Conservation (phyloP, 2,329 filamentous ascomycete species). For the Trichoderma sp. region DNA sequence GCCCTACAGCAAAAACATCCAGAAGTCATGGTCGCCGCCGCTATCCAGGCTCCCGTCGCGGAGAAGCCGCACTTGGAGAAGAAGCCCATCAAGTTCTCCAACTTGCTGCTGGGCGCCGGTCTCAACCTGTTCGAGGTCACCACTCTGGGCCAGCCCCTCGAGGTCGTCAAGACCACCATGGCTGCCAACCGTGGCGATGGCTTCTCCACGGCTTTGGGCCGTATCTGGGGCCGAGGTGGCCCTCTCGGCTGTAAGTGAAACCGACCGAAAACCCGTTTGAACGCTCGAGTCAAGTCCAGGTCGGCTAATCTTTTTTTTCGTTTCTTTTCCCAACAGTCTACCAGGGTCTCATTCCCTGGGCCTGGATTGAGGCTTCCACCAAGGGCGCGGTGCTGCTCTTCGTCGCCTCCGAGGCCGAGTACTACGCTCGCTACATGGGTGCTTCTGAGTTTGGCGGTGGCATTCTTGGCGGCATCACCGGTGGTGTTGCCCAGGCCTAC, state of each 20-base stretch:
- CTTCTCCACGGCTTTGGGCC: conserved; percentile 74
- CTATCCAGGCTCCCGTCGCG: conserved; percentile 47
- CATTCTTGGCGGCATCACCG: conserved; percentile 86
- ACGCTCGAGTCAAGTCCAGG: neutral
- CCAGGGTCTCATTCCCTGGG: conserved; percentile 98
- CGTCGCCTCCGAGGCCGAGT: conserved; percentile 97
- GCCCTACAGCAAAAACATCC: conserved; percentile 56
- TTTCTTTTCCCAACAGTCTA: conserved; percentile 65
- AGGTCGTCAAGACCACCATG: conserved; percentile 99
- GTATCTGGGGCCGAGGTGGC: conserved; percentile 94
- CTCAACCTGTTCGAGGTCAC: conserved; percentile 93
- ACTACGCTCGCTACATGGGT: conserved; percentile 79
- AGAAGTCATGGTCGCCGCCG: conserved; percentile 61
- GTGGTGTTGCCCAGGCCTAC: conserved; percentile 96
- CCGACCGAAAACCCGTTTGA: neutral
- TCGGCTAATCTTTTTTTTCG: conserved; percentile 4
- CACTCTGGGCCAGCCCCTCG: conserved; percentile 72
- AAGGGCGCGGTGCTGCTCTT: conserved; percentile 99
- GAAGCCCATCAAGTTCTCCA: conserved; percentile 99
- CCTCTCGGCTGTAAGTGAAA: conserved; percentile 79
- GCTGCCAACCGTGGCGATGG: conserved; percentile 90
- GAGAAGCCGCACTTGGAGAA: conserved; percentile 69
- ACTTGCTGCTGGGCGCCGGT: conserved; percentile 88
- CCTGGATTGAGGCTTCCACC: conserved; percentile 99
- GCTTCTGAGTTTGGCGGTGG: conserved; percentile 84